Evolutionary conservation across 1,139 yeast genomes (phyloP).

Genomic region (Diutina siamensis): DNA sequence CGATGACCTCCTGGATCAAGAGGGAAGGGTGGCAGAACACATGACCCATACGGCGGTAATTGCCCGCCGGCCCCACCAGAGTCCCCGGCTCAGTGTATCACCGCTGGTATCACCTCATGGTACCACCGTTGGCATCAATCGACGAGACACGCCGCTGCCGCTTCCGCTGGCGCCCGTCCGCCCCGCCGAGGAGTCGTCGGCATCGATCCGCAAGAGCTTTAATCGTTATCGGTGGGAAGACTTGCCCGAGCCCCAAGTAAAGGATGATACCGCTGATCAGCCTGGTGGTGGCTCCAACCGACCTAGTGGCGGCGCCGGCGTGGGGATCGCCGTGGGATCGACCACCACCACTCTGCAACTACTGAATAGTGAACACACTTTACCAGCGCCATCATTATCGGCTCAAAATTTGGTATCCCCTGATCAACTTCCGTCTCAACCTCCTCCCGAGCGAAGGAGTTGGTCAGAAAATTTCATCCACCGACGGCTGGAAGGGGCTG

Average conservation of each 20-base stretch:
- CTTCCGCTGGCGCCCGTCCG: neutral
- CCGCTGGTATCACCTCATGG: neutral
- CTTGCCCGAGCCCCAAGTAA: neutral
- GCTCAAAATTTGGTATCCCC: no score
- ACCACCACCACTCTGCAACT: no score
- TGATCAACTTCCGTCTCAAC: no score
- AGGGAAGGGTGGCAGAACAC: neutral
- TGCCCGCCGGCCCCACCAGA: neutral
- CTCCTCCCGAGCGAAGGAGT: no score
- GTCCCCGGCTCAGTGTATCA: neutral
- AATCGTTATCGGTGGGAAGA: neutral
- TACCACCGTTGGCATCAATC: neutral
- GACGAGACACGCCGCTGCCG: neutral
- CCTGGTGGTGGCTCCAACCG: neutral
- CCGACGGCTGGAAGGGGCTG: no score
- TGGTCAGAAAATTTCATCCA: no score
- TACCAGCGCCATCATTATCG: no score
- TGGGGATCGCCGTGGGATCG: no score
- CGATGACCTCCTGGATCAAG: neutral
- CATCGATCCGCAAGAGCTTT: neutral
- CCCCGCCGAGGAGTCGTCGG: neutral
- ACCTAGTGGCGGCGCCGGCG: no score
- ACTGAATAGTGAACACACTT: no score
- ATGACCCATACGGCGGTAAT: slow-evolving; percentile 2
- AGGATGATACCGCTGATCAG: neutral